Evolutionary conservation across 805 yeast genomes (phyloP).

Genomic region (Deakozyma indianensis): DNA sequence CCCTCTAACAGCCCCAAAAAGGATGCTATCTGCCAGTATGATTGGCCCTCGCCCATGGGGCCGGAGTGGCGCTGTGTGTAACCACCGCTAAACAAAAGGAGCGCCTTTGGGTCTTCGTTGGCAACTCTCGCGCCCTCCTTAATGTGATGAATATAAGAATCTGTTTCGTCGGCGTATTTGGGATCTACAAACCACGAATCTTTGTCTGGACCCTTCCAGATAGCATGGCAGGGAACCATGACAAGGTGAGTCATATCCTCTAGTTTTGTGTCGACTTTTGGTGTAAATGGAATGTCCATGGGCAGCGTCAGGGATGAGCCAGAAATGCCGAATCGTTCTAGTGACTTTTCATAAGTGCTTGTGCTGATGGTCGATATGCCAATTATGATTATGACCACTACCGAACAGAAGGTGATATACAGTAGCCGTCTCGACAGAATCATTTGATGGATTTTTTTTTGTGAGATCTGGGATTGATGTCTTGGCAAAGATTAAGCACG

Average conservation of each 20-base stretch:
- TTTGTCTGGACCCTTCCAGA: constrained; percentile 32
- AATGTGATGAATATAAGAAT: constrained; percentile 51
- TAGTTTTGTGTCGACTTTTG: background rate
- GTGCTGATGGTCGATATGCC: too few species aligned
- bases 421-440: too few species aligned
- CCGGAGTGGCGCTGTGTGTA: constrained; percentile 47
- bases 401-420: too few species aligned
- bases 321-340: background rate
- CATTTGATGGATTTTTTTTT: too few species aligned
- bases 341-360: background rate
- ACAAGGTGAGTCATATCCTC: constrained; percentile 21
- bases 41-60: constrained; percentile 43
- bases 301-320: background rate
- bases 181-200: constrained; percentile 54
- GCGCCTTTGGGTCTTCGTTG: constrained; percentile 16
- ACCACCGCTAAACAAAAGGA: constrained; percentile 49
- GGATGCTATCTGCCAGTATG: constrained; percentile 32
- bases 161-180: constrained; percentile 58
- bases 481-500: too few species aligned
- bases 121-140: constrained; percentile 27
- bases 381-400: too few species aligned
- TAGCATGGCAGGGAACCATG: constrained; percentile 48
- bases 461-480: too few species aligned
- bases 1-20: constrained; percentile 3
- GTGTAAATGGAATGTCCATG: background rate